Evolutionary conservation across 495 filamentous ascomycete genomes (phyloP).

Genomic region (Neurospora sp.): DNA sequence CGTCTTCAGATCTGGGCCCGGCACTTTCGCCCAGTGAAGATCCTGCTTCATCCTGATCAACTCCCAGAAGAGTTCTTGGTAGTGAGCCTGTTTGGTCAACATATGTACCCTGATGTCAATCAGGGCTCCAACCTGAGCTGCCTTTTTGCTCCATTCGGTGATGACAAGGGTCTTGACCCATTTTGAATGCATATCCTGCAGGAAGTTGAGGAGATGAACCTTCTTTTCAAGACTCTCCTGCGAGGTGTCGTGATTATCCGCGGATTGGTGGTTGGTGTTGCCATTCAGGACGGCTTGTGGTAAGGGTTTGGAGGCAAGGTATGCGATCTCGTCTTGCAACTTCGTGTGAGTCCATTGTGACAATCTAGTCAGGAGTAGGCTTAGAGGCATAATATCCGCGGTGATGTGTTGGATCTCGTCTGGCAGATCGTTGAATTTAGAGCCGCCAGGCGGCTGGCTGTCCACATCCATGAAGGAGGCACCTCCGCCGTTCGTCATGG

Average conservation of each 20-base stretch:
- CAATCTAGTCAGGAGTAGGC: conserved; percentile 59
- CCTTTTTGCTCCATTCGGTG: conserved; percentile 75
- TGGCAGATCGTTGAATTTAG: conserved; percentile 43
- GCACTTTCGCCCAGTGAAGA: conserved; percentile 54
- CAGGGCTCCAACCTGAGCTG: conserved; percentile 62
- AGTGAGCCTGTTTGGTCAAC: conserved; percentile 45
- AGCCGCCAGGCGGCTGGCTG: conserved; percentile 7
- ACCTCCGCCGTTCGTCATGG: conserved; percentile 19
- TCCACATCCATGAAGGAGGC: conserved; percentile 14
- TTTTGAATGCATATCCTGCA: conserved; percentile 41
- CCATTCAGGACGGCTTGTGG: conserved; percentile 38
- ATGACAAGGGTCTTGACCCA: conserved; percentile 90
- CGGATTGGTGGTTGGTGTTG: conserved; percentile 2
- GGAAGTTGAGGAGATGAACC: conserved; percentile 60
- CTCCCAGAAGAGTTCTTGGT: conserved; percentile 44
- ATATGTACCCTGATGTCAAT: conserved; percentile 76
- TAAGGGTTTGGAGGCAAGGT: conserved; percentile 55
- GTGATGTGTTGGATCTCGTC: conserved; percentile 77
- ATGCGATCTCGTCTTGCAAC: conserved; percentile 57
- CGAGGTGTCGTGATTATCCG: conserved; percentile 42
- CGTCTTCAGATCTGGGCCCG: conserved; percentile 83
- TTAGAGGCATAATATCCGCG: conserved; percentile 59
- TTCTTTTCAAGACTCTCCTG: conserved; percentile 71
- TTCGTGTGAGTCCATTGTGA: conserved; percentile 74
- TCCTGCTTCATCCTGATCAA: conserved; percentile 61